phyloP scores from a whole-genome alignment of 106 monocot species.

The Alisma plantagoaquatica region DNA sequence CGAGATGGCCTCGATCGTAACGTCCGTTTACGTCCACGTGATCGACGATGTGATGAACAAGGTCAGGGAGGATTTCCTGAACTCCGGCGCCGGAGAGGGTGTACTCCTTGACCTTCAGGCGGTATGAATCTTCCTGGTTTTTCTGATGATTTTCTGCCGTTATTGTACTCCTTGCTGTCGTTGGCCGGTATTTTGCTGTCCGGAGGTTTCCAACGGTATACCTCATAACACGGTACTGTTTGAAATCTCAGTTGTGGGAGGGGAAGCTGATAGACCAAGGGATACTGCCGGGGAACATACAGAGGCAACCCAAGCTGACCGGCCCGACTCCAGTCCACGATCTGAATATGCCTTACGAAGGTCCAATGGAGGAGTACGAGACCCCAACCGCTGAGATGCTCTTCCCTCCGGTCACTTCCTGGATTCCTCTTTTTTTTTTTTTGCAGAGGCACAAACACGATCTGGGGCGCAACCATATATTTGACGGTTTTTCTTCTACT shows the following conservation, averaged over 20 bases:
- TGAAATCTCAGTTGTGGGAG: conserved; percentile 87
- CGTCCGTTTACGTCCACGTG: conserved; percentile 68
- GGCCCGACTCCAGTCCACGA: conserved; percentile 75
- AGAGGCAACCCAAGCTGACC: conserved; percentile 25
- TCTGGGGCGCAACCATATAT: too few species aligned
- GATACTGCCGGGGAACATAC: conserved; percentile 44
- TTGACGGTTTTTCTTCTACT: background rate
- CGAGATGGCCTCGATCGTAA: conserved; percentile 35
- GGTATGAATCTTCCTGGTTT: conserved; percentile 33
- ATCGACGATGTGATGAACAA: conserved; percentile 87
- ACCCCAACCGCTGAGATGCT: conserved; percentile 99
- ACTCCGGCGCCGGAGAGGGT: conserved; percentile 48
- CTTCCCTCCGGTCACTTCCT: conserved; percentile 66
- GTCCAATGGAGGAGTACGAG: conserved; percentile 82
- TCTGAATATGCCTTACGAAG: conserved; percentile 91
- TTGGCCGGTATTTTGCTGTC: background rate
- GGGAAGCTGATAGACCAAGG: conserved; percentile 93
- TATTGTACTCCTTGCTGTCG: background rate
- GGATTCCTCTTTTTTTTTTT: background rate
- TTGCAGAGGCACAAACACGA: too few species aligned
- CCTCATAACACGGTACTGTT: background rate
- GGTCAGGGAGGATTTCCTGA: conserved; percentile 74
- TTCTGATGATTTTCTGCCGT: background rate
- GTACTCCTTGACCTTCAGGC: conserved; percentile 80
- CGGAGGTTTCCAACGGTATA: too few species aligned